Evolutionary conservation across 495 filamentous ascomycete species (phyloP).

Genomic region (Daldinia concentrica): DNA sequence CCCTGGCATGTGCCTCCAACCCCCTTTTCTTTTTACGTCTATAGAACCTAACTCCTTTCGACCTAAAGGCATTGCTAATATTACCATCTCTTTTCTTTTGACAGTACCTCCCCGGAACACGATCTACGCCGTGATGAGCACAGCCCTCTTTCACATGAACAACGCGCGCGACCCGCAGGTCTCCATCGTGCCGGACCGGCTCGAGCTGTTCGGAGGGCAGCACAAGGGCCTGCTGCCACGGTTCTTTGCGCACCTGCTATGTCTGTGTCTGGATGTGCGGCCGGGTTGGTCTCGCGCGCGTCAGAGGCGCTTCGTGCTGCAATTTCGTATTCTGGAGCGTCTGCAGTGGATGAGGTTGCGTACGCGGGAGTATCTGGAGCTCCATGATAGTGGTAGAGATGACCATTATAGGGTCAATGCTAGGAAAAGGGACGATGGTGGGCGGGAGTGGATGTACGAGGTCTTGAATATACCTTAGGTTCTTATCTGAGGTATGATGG

Average conservation of each 20-base stretch:
- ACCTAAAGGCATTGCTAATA: background rate
- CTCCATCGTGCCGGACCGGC: slow-evolving; percentile 35
- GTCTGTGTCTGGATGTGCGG: slow-evolving; percentile 23
- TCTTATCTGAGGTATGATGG: background rate
- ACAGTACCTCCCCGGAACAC: slow-evolving; percentile 26
- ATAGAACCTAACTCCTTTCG: background rate
- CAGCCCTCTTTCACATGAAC: slow-evolving; percentile 37
- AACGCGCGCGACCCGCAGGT: slow-evolving; percentile 30
- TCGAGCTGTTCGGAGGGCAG: slow-evolving; percentile 35
- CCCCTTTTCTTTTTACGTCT: background rate
- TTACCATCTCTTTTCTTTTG: background rate
- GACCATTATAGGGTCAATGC: background rate
- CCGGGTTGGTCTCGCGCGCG: background rate
- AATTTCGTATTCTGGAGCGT: slow-evolving; percentile 17
- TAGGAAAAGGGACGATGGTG: background rate
- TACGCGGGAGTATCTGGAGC: slow-evolving; percentile 1
- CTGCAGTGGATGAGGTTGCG: slow-evolving; percentile 26
- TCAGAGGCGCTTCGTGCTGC: slow-evolving; percentile 13
- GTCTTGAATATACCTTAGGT: slow-evolving; percentile 14
- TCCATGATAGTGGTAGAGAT: background rate
- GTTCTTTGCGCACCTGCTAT: slow-evolving; percentile 32
- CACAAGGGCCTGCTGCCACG: slow-evolving; percentile 25
- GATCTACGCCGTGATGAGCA: slow-evolving; percentile 29
- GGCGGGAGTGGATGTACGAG: slow-evolving; percentile 23
- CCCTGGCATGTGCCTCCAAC: background rate